Evolutionary conservation across 1,284 basidiomycete genomes (phyloP).

Genomic region (Rhodotorula glutinis): DNA sequence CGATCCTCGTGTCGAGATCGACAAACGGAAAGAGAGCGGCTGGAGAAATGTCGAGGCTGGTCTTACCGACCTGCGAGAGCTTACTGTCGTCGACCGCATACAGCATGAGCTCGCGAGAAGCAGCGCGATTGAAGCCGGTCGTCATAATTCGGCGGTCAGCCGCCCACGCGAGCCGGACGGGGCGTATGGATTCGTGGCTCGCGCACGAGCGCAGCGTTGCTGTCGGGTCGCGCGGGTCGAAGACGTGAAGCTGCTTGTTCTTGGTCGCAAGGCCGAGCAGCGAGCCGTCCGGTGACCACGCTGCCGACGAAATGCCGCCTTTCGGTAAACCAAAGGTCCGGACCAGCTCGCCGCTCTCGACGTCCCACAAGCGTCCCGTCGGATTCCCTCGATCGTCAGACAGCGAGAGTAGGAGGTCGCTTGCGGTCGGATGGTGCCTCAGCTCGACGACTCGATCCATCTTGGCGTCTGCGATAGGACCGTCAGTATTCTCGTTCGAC

Average conservation of each 20-base stretch:
- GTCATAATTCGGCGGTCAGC: slow-evolving; percentile 48
- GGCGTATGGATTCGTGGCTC: slow-evolving; percentile 50
- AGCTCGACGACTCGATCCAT: slow-evolving; percentile 51
- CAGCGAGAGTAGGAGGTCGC: slow-evolving; percentile 47
- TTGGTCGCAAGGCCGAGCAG: slow-evolving; percentile 52
- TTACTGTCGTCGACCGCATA: slow-evolving; percentile 41
- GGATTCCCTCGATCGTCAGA: slow-evolving; percentile 50
- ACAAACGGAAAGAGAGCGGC: slow-evolving; percentile 52
- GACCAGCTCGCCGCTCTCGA: slow-evolving; percentile 32
- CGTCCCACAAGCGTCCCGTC: slow-evolving; percentile 48
- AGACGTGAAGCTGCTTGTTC: slow-evolving; percentile 48
- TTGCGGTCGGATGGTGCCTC: slow-evolving; percentile 50
- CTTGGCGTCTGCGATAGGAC: slow-evolving; percentile 39
- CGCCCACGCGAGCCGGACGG: slow-evolving; percentile 52
- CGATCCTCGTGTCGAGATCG: slow-evolving; percentile 52
- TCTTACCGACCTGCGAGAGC: slow-evolving; percentile 42
- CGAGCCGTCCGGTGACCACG: slow-evolving; percentile 48
- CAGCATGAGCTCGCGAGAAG: slow-evolving; percentile 51
- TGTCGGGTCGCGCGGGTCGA: slow-evolving; percentile 48
- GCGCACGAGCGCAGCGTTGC: slow-evolving; percentile 37
- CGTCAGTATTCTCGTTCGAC: no score
- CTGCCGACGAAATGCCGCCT: slow-evolving; percentile 46
- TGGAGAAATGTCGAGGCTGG: slow-evolving; percentile 52
- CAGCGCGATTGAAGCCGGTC: slow-evolving; percentile 51
- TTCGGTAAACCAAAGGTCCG: slow-evolving; percentile 24